phyloP scores from a whole-genome alignment of 2,329 filamentous ascomycete species.

The Ramichloridium luteum region DNA sequence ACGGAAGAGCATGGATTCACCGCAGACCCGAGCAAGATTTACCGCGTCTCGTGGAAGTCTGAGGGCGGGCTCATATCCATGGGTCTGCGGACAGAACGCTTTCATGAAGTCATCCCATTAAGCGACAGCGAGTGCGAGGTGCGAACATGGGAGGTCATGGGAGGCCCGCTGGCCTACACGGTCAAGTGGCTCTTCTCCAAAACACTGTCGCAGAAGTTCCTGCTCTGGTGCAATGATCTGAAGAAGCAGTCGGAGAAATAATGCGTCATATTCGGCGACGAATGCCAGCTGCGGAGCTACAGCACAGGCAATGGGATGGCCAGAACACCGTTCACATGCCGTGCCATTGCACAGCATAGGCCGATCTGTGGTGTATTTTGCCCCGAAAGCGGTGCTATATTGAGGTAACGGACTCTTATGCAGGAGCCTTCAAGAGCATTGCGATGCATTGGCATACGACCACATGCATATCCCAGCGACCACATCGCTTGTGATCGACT shows the following conservation, averaged over 20 bases:
- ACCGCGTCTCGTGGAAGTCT: constrained; percentile 17
- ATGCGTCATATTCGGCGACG: too few species aligned
- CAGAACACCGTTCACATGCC: too few species aligned
- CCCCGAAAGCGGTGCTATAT: too few species aligned
- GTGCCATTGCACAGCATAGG: too few species aligned
- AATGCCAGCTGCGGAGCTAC: too few species aligned
- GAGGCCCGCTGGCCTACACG: constrained; percentile 16
- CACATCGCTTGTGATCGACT: too few species aligned
- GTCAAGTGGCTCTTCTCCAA: constrained; percentile 20
- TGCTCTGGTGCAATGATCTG: constrained; percentile 17
- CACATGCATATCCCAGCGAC: too few species aligned
- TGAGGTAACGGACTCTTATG: too few species aligned
- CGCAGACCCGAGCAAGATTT: constrained; percentile 13
- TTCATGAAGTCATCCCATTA: constrained; percentile 19
- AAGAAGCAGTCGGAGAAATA: constrained; percentile 15
- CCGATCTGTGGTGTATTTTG: too few species aligned
- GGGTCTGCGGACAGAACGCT: constrained; percentile 18
- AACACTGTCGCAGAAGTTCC: constrained; percentile 18
- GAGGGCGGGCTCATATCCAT: constrained; percentile 14
- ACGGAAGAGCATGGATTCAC: constrained; percentile 12
- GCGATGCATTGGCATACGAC: too few species aligned
- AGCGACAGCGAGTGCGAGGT: constrained; percentile 18
- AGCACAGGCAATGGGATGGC: too few species aligned
- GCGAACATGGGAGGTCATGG: constrained; percentile 20
- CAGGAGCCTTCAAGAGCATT: too few species aligned